Percentiles rank a stretch among this genome's conserved stretches.
Evolutionary conservation across 2,329 filamentous ascomycete genomes (phyloP).

Genomic region (Drechslerella dactyloides): DNA sequence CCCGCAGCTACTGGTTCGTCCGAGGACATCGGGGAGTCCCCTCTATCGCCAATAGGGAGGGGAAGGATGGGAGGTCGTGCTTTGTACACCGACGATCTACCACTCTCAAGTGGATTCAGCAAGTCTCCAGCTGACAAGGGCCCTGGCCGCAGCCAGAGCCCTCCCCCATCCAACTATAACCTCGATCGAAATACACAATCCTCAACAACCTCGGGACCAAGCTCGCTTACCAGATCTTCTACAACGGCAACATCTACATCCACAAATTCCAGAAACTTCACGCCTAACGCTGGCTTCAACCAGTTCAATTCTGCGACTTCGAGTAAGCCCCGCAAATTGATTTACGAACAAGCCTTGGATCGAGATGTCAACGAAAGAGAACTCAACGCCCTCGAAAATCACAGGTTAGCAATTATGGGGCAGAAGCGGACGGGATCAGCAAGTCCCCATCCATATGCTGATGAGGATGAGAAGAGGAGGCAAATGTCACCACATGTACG

Average conservation of each 20-base stretch:
- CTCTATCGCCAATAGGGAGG: conserved; percentile 53
- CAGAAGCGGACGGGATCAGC: conserved; percentile 36
- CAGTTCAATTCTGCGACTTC: conserved; percentile 29
- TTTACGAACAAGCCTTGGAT: conserved; percentile 55
- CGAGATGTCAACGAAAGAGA: conserved; percentile 42
- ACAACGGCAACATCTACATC: conserved; percentile 79
- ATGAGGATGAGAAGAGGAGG: conserved; percentile 42
- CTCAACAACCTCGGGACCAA: conserved; percentile 77
- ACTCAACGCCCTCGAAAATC: conserved; percentile 34
- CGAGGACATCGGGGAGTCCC: conserved; percentile 48
- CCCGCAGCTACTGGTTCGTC: conserved; percentile 51
- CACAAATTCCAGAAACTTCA: conserved; percentile 43
- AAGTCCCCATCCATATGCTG: conserved; percentile 44
- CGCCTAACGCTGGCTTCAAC: conserved; percentile 18
- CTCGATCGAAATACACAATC: conserved; percentile 81
- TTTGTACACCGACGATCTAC: conserved; percentile 86
- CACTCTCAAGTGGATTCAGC: conserved; percentile 65
- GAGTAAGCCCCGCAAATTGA: conserved; percentile 53
- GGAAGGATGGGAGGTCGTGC: conserved; percentile 69
- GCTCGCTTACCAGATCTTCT: conserved; percentile 74
- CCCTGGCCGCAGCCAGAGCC: conserved; percentile 56
- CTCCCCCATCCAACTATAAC: conserved; percentile 68
- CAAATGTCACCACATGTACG: conserved; percentile 38
- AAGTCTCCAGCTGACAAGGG: conserved; percentile 59
- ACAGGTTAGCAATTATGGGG: conserved; percentile 40